phyloP scores from a whole-genome alignment of 176 grass and related monocot species.

The Microstegium vimineum region DNA sequence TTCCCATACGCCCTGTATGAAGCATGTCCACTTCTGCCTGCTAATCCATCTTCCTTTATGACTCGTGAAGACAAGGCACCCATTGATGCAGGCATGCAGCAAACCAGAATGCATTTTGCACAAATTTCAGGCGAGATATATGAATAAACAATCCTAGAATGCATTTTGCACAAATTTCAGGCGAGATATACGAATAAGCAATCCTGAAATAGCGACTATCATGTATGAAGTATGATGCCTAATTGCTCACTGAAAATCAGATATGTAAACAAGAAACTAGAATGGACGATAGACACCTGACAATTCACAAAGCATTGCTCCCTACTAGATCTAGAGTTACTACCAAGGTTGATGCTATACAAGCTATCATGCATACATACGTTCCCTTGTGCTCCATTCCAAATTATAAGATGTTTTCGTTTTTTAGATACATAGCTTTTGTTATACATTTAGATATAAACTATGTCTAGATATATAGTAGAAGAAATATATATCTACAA shows the following conservation, averaged over 20 bases:
- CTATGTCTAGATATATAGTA: too few relatives aligned
- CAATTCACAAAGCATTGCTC: conserved; percentile 14
- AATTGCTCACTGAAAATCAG: not conserved
- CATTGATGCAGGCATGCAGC: not conserved
- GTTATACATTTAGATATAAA: too few relatives aligned
- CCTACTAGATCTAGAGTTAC: conserved; percentile 9
- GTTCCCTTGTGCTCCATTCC: too few relatives aligned
- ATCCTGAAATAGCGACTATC: not conserved
- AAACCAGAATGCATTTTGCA: not conserved
- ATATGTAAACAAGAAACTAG: not conserved
- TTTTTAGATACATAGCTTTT: too few relatives aligned
- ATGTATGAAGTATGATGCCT: not conserved
- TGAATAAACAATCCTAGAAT: not conserved
- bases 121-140: not conserved
- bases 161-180: not conserved
- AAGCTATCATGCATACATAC: too few relatives aligned
- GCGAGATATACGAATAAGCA: not conserved
- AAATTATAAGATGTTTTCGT: too few relatives aligned
- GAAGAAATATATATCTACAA: not conserved
- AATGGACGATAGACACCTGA: not conserved
- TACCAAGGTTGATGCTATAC: too few relatives aligned
- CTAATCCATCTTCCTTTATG: not conserved
- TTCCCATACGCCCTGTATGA: too few relatives aligned
- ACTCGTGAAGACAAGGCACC: too few relatives aligned
- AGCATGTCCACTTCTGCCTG: not conserved